Base-by-base conservation (phyloP, 2,329 filamentous ascomycete genomes). In the Fusarium nodosum region DNA sequence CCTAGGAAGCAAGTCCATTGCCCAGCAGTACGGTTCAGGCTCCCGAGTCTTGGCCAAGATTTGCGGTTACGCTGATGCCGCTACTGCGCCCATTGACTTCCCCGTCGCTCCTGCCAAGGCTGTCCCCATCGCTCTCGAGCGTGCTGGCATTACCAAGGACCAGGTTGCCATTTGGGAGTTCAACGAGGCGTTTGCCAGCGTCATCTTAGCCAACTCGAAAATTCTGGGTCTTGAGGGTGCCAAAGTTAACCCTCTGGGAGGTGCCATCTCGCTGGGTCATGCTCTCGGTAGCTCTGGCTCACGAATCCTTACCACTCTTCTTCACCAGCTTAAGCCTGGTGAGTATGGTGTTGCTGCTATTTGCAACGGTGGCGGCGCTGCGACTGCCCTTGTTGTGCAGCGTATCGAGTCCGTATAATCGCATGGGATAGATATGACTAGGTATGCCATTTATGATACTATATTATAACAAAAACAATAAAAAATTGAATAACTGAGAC, bases 81-180 rank as follows among this genome's bases (percentile, higher is more conserved):
- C 96, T 7, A 87, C 96, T 57, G 93, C 97, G 71, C 87, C 96
- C 0, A 91, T 98, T 36, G 95, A 99, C 81, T 99, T 99, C 83
- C 94, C 96, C 16, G 85, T 97, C 45, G 96, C 96, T 2, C 96
- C 96, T 1, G 87, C 96, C 39, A 94, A 97, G 80, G 95, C 95
- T 7, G 95, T 98, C 0, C 94, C 95, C 5, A 89, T 97, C 74
- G 94, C 94, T 13, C 85, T 99, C 52, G 88, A 94, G 80, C 88
- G 94, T 60, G 96, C 96, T 1, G 94, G 95, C 13, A 94, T 99
- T 72, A 93, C 89, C 69, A 93, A 94, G 81, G 91, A 97, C 47
- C 92, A 98, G 79, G 93, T 99, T 46, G 90, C 95, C 7, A 84
- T 97, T 24, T 98, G 96, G 95, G 96, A 98, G 79, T 97, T 99